A percentile compares a stretch with the other conserved stretches of the same genome.
Conservation (phyloP, 192 early-diverging fungal species). For the Allomyces arbusculus region DNA sequence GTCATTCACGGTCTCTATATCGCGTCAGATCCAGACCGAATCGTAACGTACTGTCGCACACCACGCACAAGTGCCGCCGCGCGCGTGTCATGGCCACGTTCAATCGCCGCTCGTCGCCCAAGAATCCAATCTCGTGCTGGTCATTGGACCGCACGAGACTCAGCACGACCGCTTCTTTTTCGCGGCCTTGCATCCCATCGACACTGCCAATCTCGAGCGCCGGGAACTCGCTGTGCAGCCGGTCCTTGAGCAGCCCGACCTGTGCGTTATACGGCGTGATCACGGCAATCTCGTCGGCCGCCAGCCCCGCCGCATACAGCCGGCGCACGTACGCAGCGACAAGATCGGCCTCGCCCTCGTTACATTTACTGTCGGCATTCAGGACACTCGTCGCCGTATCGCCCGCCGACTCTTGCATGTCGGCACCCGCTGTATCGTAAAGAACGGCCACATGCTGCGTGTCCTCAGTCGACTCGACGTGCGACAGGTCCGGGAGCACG, state of each 20-base stretch:
- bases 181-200: conserved; percentile 81
- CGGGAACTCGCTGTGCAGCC: conserved; percentile 29
- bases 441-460: conserved; percentile 36
- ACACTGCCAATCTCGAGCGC: conserved; percentile 62
- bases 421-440: conserved; percentile 43
- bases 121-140: conserved; percentile 58
- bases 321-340: conserved; percentile 35
- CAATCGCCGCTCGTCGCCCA: conserved; percentile 55
- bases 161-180: conserved; percentile 69
- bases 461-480: conserved; percentile 35
- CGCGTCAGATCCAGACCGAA: no score
- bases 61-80: conserved; percentile 61
- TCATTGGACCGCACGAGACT: conserved; percentile 64
- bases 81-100: conserved; percentile 84
- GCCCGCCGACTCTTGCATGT: conserved; percentile 16
- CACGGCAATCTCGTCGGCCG: conserved; percentile 45
- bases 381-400: conserved; percentile 1
- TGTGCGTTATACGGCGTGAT: conserved; percentile 78
- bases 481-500: conserved; percentile 37
- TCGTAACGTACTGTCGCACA: conserved; percentile 29
- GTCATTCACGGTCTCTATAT: no score
- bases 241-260: conserved; percentile 27
- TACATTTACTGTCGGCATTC: conserved; percentile 40
- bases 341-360: conserved; percentile 53
- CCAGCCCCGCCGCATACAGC: conserved; percentile 42